Evolutionary conservation across 2,329 filamentous ascomycete species (phyloP).

Genomic region (Leptographium radiaticola): DNA sequence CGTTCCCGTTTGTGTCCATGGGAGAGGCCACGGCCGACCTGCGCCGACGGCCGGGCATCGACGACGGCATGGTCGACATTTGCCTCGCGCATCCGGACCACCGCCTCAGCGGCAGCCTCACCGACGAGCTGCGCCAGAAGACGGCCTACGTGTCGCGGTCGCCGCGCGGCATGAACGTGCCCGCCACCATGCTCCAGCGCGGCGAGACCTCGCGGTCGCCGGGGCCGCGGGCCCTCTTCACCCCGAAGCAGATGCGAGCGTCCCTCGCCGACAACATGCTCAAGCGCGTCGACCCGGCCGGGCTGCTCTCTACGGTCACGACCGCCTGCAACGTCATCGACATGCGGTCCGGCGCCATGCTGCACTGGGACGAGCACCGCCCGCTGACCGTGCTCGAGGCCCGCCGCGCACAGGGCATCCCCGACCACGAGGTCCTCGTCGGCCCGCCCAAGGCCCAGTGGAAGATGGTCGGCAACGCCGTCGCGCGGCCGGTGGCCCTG

Average conservation of each 20-base stretch:
- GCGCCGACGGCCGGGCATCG: conserved; percentile 32
- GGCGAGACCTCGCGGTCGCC: conserved; percentile 23
- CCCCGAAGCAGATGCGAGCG: too few relatives aligned
- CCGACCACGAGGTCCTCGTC: conserved; percentile 56
- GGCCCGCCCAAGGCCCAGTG: conserved; percentile 43
- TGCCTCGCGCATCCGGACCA: conserved; percentile 60
- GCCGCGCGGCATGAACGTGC: conserved; percentile 42
- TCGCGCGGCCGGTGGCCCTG: conserved; percentile 54
- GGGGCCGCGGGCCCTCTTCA: conserved; percentile 28
- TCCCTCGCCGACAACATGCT: too few relatives aligned
- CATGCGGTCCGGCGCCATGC: conserved; percentile 33
- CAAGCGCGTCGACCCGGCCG: conserved; percentile 26
- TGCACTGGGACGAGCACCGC: conserved; percentile 57
- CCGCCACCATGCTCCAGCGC: conserved; percentile 27
- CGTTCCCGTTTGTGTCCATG: conserved; percentile 46
- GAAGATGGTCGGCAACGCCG: conserved; percentile 63
- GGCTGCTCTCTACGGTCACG: conserved; percentile 49
- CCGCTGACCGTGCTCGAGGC: conserved; percentile 53
- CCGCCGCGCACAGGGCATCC: conserved; percentile 55
- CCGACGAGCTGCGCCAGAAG: conserved; percentile 26
- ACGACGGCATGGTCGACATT: conserved; percentile 45
- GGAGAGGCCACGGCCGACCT: conserved; percentile 44
- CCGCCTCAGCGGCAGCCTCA: conserved; percentile 31
- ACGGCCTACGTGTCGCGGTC: conserved; percentile 45
- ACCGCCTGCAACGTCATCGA: conserved; percentile 40